phyloP scores from a whole-genome alignment of 2,329 filamentous ascomycete genomes.

The Cladophialophora bantiana region DNA sequence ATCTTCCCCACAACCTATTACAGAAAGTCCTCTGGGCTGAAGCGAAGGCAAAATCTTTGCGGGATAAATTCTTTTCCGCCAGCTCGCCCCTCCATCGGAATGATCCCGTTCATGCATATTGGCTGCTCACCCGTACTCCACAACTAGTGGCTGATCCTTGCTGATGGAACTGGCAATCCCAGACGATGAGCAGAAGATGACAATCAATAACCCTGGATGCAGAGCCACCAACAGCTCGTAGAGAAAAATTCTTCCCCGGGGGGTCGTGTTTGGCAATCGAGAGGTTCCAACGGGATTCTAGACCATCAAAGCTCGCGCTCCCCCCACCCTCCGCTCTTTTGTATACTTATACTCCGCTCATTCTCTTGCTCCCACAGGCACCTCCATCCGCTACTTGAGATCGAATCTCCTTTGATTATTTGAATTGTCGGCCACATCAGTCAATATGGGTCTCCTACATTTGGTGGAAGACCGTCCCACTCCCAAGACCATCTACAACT shows the following conservation, averaged over 20 bases:
- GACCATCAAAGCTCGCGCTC: background rate
- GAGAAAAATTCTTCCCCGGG: constrained; percentile 17
- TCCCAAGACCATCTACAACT: constrained; percentile 66
- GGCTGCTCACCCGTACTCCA: background rate
- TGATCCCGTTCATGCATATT: background rate
- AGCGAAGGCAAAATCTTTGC: constrained; percentile 1
- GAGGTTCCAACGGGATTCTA: background rate
- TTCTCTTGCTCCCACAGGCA: constrained; percentile 10
- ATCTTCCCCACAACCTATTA: background rate
- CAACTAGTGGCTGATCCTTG: background rate
- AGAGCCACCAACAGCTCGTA: background rate
- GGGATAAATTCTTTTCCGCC: constrained; percentile 23
- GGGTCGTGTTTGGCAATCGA: constrained; percentile 1
- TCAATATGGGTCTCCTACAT: constrained; percentile 50
- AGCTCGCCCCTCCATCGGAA: background rate
- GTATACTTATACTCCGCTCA: constrained; percentile 21
- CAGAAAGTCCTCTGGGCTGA: background rate
- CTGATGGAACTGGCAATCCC: background rate
- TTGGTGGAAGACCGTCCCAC: constrained; percentile 59
- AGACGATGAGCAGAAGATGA: background rate
- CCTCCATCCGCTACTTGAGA: constrained; percentile 19
- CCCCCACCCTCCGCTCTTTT: background rate
- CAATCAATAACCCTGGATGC: constrained; percentile 11
- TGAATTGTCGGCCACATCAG: constrained; percentile 9
- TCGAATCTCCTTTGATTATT: background rate